Evolutionary conservation across 2,329 filamentous ascomycete genomes (phyloP).

Genomic region (Akanthomyces lecanii): DNA sequence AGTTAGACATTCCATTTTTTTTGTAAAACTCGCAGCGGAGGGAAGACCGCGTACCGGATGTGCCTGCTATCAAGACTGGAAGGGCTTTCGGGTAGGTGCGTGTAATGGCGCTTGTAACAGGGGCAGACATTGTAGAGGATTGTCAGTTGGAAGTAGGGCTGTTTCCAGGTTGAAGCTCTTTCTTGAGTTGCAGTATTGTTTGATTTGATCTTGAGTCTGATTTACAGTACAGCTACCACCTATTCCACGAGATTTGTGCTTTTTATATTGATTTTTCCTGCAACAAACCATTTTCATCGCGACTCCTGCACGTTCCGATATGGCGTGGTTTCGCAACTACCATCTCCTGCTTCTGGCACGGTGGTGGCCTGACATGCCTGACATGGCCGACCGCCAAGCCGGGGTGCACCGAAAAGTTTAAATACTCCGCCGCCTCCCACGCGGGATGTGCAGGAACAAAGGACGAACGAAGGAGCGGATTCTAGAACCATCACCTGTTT

Average conservation of each 20-base stretch:
- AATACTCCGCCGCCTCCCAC: constrained; percentile 1
- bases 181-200: neutral
- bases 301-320: constrained; percentile 12
- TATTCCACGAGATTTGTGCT: neutral
- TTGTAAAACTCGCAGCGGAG: neutral
- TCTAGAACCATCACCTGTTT: neutral
- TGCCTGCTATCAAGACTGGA: constrained; percentile 10
- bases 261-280: neutral
- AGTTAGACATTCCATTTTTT: neutral
- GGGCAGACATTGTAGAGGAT: constrained; percentile 9
- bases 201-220: neutral
- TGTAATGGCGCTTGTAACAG: constrained; percentile 11
- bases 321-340: constrained; percentile 12
- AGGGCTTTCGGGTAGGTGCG: constrained; percentile 7
- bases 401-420: constrained; percentile 5
- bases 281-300: neutral
- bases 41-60: neutral
- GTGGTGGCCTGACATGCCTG: constrained; percentile 16
- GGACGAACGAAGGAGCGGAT: neutral
- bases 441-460: neutral
- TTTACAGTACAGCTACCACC: neutral
- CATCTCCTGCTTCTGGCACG: constrained; percentile 12
- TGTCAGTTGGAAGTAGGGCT: no score
- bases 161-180: neutral
- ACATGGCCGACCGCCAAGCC: constrained; percentile 4